These are phyloP conservation scores for Lipomyces yamanashiensis DNA, from an alignment of 805 yeast species.

Conservation along the genomic window DNA sequence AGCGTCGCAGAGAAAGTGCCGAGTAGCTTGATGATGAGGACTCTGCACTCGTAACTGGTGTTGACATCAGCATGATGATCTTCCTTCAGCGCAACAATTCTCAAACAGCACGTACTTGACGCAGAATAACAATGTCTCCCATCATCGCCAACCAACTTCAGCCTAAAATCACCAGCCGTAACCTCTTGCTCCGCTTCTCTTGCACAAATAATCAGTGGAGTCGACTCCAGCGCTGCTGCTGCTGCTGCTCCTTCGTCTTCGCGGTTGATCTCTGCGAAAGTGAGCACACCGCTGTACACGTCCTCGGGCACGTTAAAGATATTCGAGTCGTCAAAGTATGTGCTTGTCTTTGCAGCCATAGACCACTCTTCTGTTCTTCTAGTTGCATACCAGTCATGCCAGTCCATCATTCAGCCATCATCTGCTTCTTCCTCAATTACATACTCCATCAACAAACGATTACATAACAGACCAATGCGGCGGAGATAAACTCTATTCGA, in stretches of 20 bases:
- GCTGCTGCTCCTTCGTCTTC: slow-evolving; percentile 4
- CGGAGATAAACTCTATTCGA: no score
- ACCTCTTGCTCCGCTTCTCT: background rate
- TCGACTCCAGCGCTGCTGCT: background rate
- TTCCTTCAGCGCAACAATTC: background rate
- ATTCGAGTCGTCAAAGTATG: slow-evolving; percentile 2
- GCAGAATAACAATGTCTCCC: slow-evolving; percentile 20
- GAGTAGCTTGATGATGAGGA: background rate
- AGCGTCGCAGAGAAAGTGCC: background rate
- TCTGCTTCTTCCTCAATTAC: no score
- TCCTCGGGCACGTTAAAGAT: background rate
- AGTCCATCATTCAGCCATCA: no score
- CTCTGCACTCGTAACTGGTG: background rate
- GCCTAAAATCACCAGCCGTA: background rate
- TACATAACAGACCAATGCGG: no score
- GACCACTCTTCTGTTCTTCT: no score
- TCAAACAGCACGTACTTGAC: background rate
- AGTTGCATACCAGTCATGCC: no score
- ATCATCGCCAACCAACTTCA: slow-evolving; percentile 19
- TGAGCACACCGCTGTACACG: slow-evolving; percentile 17
- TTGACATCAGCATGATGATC: background rate
- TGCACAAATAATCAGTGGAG: slow-evolving; percentile 26
- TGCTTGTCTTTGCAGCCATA: no score
- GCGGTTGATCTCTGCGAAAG: slow-evolving; percentile 19
- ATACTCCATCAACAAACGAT: no score